Base-by-base conservation (phyloP, 1,139 yeast species). In the Meyerozyma guilliermondii region DNA sequence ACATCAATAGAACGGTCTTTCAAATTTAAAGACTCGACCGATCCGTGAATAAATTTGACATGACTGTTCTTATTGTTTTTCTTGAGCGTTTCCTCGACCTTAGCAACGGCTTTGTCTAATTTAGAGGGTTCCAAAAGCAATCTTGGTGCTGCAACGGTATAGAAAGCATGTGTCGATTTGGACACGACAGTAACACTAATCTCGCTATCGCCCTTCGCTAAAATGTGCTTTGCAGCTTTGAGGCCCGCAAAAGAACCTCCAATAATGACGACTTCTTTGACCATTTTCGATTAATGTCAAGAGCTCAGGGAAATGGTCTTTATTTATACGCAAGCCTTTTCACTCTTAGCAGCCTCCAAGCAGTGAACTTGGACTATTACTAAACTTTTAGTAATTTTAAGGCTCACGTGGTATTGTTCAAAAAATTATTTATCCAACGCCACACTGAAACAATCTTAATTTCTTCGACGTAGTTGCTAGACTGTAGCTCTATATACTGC, bases 161-260 rank as follows among this genome's bases (percentile, higher is more conserved):
- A 59, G 44, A 46, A 58, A 3, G 52, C 53, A 14, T 41, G 38
- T 11, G 50, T 46, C n/a, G 56, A 50, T 11, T 60, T 57, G 3
- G 63, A 47, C 24, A 58, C 42, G 29, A 48, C 46, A 10, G 43
- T 43, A 1, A 41, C 36, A 4, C 23, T 14, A 6, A 44, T 30
- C 5, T 29, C 39, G 6, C 46, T 23, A 6, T 39, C 16, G 24
- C 39, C 38, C 8, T 39, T 39, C 5, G 36, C 36, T 7, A 48
- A 45, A 14, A 53, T 39, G n/a, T 47, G 35, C 26, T 56, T 57
- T 7, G 61, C 59, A 4, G 69, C 67, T 7, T 40, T 33, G 11
- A 57, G 46, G 3, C 61, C 73, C 5, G 66, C 68, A 44, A 50
- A 66, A 2, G 70, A 66, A 3, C 65, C 70, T 8, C 73, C 73